A percentile compares a stretch with the other conserved stretches of the same genome.
phyloP scores from a whole-genome alignment of 352 stramenopile species.

The Plasmopara muralis region DNA sequence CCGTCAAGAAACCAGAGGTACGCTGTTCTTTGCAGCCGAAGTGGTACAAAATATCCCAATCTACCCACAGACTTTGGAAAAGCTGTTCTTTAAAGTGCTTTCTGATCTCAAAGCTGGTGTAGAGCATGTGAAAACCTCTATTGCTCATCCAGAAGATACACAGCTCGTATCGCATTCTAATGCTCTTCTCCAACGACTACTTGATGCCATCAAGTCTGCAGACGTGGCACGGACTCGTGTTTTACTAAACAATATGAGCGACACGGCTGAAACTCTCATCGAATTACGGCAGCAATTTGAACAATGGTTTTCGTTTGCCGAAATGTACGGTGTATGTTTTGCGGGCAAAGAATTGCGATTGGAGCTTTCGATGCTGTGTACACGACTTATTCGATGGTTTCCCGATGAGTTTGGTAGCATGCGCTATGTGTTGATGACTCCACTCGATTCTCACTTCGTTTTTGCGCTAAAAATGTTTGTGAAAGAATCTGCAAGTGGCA shows the following conservation, averaged over 20 bases:
- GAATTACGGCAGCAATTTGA: conserved; percentile 34
- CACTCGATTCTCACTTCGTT: conserved; percentile 29
- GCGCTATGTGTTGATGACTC: conserved; percentile 21
- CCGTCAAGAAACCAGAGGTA: conserved; percentile 17
- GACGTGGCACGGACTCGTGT: conserved; percentile 18
- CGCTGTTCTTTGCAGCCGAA: conserved; percentile 24
- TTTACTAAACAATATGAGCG: conserved; percentile 23
- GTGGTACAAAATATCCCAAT: conserved; percentile 32
- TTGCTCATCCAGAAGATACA: background rate
- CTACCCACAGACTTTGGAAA: conserved; percentile 29
- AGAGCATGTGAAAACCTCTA: conserved; percentile 5
- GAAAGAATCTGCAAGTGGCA: conserved; percentile 21
- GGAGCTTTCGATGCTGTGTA: conserved; percentile 33
- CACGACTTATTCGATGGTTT: conserved; percentile 40
- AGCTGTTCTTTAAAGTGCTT: conserved; percentile 26
- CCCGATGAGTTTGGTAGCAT: conserved; percentile 28
- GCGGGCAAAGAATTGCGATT: conserved; percentile 39
- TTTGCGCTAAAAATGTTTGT: conserved; percentile 27
- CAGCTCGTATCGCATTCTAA: conserved; percentile 28
- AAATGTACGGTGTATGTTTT: conserved; percentile 16
- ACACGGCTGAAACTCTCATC: conserved; percentile 8
- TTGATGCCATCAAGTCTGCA: conserved; percentile 25
- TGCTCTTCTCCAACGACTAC: conserved; percentile 21
- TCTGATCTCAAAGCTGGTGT: conserved; percentile 21
- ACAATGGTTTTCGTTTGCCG: conserved; percentile 34